Percentiles rank a stretch among this genome's conserved stretches.
phyloP scores from a whole-genome alignment of 164 flowering plant genomes.

The Liriodendron chinense region DNA sequence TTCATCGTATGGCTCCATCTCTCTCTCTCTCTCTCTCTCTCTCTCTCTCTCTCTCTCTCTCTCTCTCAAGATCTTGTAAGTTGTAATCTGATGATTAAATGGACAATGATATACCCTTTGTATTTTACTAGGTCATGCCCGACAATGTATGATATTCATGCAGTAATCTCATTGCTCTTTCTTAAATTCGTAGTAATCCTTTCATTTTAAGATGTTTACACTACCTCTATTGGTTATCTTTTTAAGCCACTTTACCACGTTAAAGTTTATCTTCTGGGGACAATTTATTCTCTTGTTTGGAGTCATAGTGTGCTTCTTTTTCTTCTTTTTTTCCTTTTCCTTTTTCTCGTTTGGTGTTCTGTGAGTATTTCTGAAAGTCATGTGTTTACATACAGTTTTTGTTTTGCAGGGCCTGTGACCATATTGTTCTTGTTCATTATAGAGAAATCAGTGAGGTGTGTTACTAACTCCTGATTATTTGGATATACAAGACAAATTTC shows the following conservation, averaged over 20 bases:
- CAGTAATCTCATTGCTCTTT: neutral
- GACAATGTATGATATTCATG: too few species aligned
- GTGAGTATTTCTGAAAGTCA: neutral
- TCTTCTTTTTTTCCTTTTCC: neutral
- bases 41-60: too few species aligned
- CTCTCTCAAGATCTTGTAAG: too few species aligned
- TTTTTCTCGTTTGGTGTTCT: neutral
- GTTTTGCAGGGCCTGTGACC: constrained; percentile 68
- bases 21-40: neutral
- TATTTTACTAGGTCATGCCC: too few species aligned
- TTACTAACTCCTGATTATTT: constrained; percentile 1
- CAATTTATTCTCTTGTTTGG: neutral
- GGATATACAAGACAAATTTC: neutral
- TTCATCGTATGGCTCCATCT: neutral
- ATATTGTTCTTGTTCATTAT: constrained; percentile 93
- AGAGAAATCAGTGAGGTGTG: constrained; percentile 72
- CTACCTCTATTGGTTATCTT: neutral
- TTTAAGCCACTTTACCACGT: neutral
- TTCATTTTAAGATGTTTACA: neutral
- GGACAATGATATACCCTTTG: too few species aligned
- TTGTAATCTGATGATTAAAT: too few species aligned
- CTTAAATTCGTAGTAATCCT: neutral
- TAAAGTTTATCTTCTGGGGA: neutral
- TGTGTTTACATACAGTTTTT: neutral
- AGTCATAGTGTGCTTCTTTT: neutral